Evolutionary conservation across 2,329 filamentous ascomycete genomes (phyloP).

Genomic region (Hymenoscyphus scutula): DNA sequence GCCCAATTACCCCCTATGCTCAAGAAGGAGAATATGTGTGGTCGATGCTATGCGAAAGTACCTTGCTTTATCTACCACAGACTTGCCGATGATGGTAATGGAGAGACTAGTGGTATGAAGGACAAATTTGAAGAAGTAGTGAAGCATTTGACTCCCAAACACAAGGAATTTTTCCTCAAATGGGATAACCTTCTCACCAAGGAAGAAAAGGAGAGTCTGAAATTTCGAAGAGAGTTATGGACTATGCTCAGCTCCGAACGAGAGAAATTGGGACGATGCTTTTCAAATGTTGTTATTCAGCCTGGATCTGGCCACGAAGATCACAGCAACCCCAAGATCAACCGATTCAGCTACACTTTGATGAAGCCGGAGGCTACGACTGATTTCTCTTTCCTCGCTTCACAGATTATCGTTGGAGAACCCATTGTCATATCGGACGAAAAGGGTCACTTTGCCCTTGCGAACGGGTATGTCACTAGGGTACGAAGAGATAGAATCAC

Average conservation of each 20-base stretch:
- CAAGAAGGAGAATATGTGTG: constrained; percentile 76
- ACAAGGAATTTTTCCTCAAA: constrained; percentile 84
- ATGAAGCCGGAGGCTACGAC: constrained; percentile 62
- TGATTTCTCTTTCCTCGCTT: constrained; percentile 84
- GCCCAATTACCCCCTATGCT: constrained; percentile 82
- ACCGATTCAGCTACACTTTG: constrained; percentile 85
- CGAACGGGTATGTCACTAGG: constrained; percentile 83
- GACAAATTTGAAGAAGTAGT: constrained; percentile 81
- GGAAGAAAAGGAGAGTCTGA: constrained; percentile 88
- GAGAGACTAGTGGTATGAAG: constrained; percentile 76
- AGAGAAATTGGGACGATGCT: constrained; percentile 85
- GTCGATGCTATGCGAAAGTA: constrained; percentile 84
- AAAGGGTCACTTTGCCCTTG: constrained; percentile 88
- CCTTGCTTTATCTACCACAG: constrained; percentile 94
- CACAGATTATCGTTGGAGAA: constrained; percentile 81
- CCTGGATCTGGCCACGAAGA: constrained; percentile 72
- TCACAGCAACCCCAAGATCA: constrained; percentile 73
- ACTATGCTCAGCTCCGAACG: constrained; percentile 89
- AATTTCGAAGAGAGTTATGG: constrained; percentile 87
- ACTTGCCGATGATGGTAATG: constrained; percentile 78
- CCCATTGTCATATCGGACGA: constrained; percentile 97
- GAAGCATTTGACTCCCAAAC: constrained; percentile 68
- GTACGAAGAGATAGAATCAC: constrained; percentile 74
- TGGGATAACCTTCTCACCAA: constrained; percentile 94
- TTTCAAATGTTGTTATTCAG: constrained; percentile 81